These are phyloP conservation scores for Penicillium daleae DNA, from an alignment of 495 filamentous ascomycete genomes.

Conservation along the genomic window DNA sequence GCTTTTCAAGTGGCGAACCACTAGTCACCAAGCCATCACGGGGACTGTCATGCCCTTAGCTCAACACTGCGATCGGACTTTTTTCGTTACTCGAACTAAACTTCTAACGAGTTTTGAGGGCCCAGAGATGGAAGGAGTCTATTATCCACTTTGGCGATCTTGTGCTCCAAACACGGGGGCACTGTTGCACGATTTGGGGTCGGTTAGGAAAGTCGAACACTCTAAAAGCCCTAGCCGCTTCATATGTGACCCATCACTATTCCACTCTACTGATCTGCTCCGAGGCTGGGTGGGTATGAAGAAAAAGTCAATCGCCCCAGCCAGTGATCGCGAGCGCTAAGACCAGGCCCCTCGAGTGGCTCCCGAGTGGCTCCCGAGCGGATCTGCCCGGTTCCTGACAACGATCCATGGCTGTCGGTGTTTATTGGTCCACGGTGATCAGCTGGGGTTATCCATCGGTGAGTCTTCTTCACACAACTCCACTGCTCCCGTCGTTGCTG, in stretches of 20 bases:
- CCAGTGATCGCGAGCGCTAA: slow-evolving; percentile 17
- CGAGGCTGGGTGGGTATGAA: background rate
- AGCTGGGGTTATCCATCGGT: slow-evolving; percentile 3
- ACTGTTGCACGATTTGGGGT: background rate
- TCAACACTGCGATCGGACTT: background rate
- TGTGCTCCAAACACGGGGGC: background rate
- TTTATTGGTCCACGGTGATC: slow-evolving; percentile 5
- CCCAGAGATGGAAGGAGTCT: background rate
- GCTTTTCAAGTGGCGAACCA: background rate
- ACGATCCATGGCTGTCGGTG: slow-evolving; percentile 13
- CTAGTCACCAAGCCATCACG: background rate
- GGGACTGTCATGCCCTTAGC: too few relatives aligned
- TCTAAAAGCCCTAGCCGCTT: background rate
- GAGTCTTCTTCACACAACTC: slow-evolving; percentile 7
- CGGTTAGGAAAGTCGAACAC: background rate
- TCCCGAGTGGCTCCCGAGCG: slow-evolving; percentile 14
- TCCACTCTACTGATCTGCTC: background rate
- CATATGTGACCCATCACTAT: background rate
- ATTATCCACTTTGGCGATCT: background rate
- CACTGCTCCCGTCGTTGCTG: background rate
- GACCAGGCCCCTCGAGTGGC: slow-evolving; percentile 16
- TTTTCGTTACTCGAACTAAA: background rate
- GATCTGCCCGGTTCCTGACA: slow-evolving; percentile 27
- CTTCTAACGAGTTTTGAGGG: background rate
- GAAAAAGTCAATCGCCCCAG: background rate